Evolutionary conservation across 805 yeast genomes (phyloP).

Genomic region (Wickerhamomyces bisporus): DNA sequence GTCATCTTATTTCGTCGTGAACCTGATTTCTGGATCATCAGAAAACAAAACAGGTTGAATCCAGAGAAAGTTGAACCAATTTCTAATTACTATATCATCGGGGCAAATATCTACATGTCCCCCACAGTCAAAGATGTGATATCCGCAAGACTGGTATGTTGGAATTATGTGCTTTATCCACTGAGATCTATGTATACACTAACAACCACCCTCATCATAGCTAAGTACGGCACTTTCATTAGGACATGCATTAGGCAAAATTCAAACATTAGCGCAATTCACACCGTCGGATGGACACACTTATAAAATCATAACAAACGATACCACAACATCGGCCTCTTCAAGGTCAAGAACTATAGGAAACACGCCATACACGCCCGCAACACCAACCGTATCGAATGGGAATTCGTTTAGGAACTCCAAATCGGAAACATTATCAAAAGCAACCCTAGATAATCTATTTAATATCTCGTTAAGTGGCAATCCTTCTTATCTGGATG

Average conservation of each 20-base stretch:
- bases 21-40: constrained; percentile 89
- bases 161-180: constrained; percentile 28
- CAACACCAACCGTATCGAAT: constrained; percentile 15
- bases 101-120: constrained; percentile 89
- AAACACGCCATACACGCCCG: constrained; percentile 23
- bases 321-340: constrained; percentile 6
- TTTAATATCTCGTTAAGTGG: constrained; percentile 21
- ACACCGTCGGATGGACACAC: constrained; percentile 59
- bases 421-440: constrained; percentile 11
- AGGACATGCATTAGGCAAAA: constrained; percentile 39
- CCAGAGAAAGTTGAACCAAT: constrained; percentile 48
- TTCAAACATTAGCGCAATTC: constrained; percentile 47
- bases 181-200: neutral
- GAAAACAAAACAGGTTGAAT: constrained; percentile 67
- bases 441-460: constrained; percentile 21
- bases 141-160: constrained; percentile 63
- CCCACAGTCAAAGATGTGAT: constrained; percentile 72
- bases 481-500: constrained; percentile 13
- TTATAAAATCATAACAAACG: constrained; percentile 26
- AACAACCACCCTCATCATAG: too few species aligned
- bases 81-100: constrained; percentile 82
- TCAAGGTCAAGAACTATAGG: constrained; percentile 21
- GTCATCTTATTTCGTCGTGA: constrained; percentile 70
- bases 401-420: neutral
- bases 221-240: constrained; percentile 28